Base-by-base conservation (phyloP, 768 basidiomycete species). In the Boletus sp. region DNA sequence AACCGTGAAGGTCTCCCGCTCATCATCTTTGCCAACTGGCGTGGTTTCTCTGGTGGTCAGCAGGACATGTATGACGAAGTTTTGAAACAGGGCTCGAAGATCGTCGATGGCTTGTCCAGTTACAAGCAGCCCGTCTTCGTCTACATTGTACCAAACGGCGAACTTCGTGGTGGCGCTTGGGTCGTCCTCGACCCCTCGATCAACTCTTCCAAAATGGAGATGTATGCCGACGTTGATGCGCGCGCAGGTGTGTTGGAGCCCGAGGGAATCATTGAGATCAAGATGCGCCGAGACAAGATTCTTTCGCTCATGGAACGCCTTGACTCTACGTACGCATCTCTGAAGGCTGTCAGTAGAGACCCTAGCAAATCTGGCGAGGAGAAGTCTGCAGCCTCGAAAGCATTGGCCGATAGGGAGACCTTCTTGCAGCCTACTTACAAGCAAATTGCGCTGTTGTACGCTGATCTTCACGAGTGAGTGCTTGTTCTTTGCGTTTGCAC, bases 11-110 rank as follows among this genome's bases (percentile, higher is more conserved):
- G 92, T 24, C 79, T 99, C 14, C 97, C 97, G 5, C 80, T 99
- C 57, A 95, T 98, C 73, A 95, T 99, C 73, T 98, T 99, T 68
- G 97, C 97, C 53, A 99, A 99, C 79, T 98, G 97, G 94, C 91
- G 97, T 78, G 97, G 97, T 28, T 99, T 99, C 86, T 99, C 97
- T 20, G 97, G 97, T 60, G 97, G 97, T 61, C 95, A 98, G 74
- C 95, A 97, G 74, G 95, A 98, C 73, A 98, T 98, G 94, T 96
- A 94, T 67, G 94, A 98, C 74, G 95, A 96, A 71, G 84, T 98
- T 55, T 79, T 98, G 67, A 98, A 98, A 76, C 93, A 98, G 72
- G 95, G 95, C 41, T 90, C 95, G 17, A 98, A 96, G 77, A 99
- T 99, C 62, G 97, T 99, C 72, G 97, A 99, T 71, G 97, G 97